phyloP scores from a whole-genome alignment of 257 asterid species.

The Cynanchum wilfordii region DNA sequence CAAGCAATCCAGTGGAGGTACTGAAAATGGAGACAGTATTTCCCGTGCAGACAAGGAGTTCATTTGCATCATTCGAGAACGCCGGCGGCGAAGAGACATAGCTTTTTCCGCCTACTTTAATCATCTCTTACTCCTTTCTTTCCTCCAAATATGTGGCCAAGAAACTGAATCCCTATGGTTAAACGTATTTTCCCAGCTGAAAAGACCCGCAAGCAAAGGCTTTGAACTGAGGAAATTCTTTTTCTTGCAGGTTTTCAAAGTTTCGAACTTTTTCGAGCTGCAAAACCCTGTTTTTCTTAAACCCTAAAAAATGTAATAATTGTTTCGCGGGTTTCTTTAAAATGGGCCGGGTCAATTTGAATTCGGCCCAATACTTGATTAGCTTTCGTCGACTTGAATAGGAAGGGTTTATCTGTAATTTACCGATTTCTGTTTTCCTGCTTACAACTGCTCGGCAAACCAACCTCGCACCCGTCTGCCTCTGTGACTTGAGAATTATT shows the following conservation, averaged over 20 bases:
- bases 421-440: too few relatives aligned
- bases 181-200: background rate
- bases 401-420: too few relatives aligned
- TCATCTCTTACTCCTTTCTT: background rate
- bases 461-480: background rate
- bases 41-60: conserved; percentile 81
- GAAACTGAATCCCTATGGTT: background rate
- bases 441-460: background rate
- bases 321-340: background rate
- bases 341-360: background rate
- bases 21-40: conserved; percentile 81
- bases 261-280: background rate
- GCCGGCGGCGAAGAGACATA: conserved; percentile 77
- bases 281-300: conserved; percentile 6
- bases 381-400: background rate
- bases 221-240: background rate
- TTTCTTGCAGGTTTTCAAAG: background rate
- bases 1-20: conserved; percentile 88
- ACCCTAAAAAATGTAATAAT: background rate
- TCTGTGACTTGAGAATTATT: too few relatives aligned
- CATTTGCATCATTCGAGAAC: conserved; percentile 80
- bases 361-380: background rate
- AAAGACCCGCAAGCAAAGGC: background rate
- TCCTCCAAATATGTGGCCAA: background rate
- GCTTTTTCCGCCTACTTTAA: conserved; percentile 65